Percentiles rank a stretch among this genome's conserved stretches.
These are phyloP conservation scores for Russula abietina DNA, from an alignment of 768 basidiomycete genomes.

Conservation along the genomic window DNA sequence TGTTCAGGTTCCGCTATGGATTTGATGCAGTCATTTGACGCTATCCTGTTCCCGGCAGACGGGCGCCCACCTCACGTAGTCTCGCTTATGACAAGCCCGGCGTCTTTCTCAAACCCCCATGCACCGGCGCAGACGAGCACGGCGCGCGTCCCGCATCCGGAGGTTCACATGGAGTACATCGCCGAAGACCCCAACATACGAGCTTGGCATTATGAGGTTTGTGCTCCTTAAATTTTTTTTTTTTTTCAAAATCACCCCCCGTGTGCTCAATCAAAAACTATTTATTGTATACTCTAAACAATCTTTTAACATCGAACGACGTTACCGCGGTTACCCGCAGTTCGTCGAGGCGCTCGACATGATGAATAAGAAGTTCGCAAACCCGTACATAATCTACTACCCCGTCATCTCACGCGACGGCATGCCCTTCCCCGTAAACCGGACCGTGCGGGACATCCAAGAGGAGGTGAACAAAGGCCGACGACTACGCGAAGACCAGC, in stretches of 20 bases:
- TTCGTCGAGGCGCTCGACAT: conserved; percentile 69
- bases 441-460: conserved; percentile 69
- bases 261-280: neutral
- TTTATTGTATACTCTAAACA: too few relatives aligned
- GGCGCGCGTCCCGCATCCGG: conserved; percentile 72
- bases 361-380: conserved; percentile 72
- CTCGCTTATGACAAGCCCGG: conserved; percentile 65
- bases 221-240: conserved; percentile 18
- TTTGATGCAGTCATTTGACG: conserved; percentile 55
- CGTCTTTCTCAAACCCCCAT: conserved; percentile 22
- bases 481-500: conserved; percentile 51
- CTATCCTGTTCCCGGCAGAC: conserved; percentile 75
- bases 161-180: conserved; percentile 81
- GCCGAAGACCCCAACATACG: conserved; percentile 63
- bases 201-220: conserved; percentile 69
- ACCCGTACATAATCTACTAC: conserved; percentile 79
- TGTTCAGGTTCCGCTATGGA: conserved; percentile 44
- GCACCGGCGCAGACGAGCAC: conserved; percentile 28
- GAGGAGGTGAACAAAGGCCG: conserved; percentile 33
- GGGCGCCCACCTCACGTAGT: conserved; percentile 70
- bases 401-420: conserved; percentile 70
- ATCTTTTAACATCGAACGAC: too few relatives aligned
- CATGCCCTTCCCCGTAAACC: conserved; percentile 78
- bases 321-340: too few relatives aligned
- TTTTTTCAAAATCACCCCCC: too few relatives aligned